phyloP scores from a whole-genome alignment of 1,284 basidiomycete genomes.

The Fomitopsis pinicola region DNA sequence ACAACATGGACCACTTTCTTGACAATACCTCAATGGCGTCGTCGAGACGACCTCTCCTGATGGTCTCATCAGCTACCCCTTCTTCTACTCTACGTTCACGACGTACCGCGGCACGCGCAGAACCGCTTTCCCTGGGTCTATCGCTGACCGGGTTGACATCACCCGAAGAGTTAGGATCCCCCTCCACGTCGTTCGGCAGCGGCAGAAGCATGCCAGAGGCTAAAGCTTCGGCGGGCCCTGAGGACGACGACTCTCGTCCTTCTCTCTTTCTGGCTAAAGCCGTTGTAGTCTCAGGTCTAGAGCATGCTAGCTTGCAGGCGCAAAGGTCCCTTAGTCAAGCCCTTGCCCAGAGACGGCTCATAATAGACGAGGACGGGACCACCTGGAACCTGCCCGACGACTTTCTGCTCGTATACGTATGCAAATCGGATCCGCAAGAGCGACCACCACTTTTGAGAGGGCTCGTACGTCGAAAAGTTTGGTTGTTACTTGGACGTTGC shows the following conservation, averaged over 20 bases:
- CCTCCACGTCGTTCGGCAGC: not conserved
- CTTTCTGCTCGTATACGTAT: conserved; percentile 72
- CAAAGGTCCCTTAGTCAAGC: conserved; percentile 58
- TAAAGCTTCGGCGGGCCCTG: conserved; percentile 6
- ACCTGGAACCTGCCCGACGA: conserved; percentile 60
- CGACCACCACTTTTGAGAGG: conserved; percentile 59
- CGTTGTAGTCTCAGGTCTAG: conserved; percentile 66
- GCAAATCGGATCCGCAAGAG: conserved; percentile 55
- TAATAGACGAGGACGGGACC: conserved; percentile 33
- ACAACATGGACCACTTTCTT: conserved; percentile 16
- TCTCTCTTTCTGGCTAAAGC: conserved; percentile 47
- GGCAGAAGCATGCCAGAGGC: conserved; percentile 4
- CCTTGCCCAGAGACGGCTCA: conserved; percentile 47
- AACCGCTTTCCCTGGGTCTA: conserved; percentile 19
- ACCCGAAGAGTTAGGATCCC: conserved; percentile 8
- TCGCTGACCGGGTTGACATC: conserved; percentile 12
- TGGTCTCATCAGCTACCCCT: conserved; percentile 9
- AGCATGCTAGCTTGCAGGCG: conserved; percentile 48
- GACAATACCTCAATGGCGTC: conserved; percentile 25
- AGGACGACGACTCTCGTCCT: conserved; percentile 9
- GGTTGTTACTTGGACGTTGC: not conserved
- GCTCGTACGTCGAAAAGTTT: conserved; percentile 42
- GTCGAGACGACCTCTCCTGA: conserved; percentile 19
- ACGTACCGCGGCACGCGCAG: conserved; percentile 19
- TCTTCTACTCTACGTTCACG: conserved; percentile 22